A percentile compares a stretch with the other conserved stretches of the same genome.
phyloP scores from a whole-genome alignment of 1,139 yeast species.

The Nematodospora anomalae region DNA sequence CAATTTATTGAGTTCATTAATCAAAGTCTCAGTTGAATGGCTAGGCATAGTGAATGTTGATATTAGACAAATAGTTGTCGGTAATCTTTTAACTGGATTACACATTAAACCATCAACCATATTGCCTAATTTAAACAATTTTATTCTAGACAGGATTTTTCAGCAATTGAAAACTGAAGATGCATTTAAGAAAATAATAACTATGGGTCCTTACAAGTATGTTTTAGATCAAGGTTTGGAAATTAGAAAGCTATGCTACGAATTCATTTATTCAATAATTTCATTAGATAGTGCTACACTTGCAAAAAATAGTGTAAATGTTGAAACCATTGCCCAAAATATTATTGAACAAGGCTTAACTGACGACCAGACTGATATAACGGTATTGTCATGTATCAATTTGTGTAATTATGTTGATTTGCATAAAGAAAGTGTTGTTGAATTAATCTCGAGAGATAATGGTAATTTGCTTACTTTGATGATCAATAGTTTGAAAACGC shows the following conservation, averaged over 20 bases:
- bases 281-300: slow-evolving; percentile 26
- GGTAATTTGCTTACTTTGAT: slow-evolving; percentile 23
- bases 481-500: slow-evolving; percentile 26
- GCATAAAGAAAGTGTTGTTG: slow-evolving; percentile 19
- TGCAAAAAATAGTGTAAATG: slow-evolving; percentile 20
- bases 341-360: slow-evolving; percentile 34
- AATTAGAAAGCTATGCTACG: slow-evolving; percentile 72
- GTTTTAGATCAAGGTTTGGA: slow-evolving; percentile 78
- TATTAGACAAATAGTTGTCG: slow-evolving; percentile 57
- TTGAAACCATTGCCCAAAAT: slow-evolving; percentile 26
- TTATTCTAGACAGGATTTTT: slow-evolving; percentile 60
- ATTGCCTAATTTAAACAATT: slow-evolving; percentile 63
- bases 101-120: slow-evolving; percentile 61
- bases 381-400: slow-evolving; percentile 37
- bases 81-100: slow-evolving; percentile 59
- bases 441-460: slow-evolving; percentile 16
- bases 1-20: slow-evolving; percentile 15
- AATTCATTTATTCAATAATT: slow-evolving; percentile 59
- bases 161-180: slow-evolving; percentile 57
- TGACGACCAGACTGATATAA: slow-evolving; percentile 42
- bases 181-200: slow-evolving; percentile 62
- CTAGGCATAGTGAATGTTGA: slow-evolving; percentile 31
- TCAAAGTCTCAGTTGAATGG: slow-evolving; percentile 18
- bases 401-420: slow-evolving; percentile 29
- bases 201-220: slow-evolving; percentile 88